Evolutionary conservation across 2,329 filamentous ascomycete genomes (phyloP).

Genomic region (Xylariaceae sp.): DNA sequence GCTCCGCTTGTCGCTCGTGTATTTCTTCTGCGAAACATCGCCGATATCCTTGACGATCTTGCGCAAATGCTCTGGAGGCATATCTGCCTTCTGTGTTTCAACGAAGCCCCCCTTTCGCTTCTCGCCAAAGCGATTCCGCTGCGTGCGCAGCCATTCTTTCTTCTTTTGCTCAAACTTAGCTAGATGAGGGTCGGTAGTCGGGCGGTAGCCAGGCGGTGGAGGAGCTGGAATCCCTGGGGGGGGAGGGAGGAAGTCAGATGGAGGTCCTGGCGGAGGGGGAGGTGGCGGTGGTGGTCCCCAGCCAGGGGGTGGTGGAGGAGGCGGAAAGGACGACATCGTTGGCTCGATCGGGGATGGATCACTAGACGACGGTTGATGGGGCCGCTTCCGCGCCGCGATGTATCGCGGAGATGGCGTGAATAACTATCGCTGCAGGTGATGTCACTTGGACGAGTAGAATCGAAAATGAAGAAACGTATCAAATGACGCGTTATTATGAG

Average conservation of each 20-base stretch:
- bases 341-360: constrained; percentile 16
- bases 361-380: constrained; percentile 24
- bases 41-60: constrained; percentile 99
- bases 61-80: constrained; percentile 95
- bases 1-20: constrained; percentile 96
- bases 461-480: background rate
- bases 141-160: constrained; percentile 92
- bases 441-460: background rate
- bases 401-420: constrained; percentile 25
- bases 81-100: constrained; percentile 96
- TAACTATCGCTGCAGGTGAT: constrained; percentile 20
- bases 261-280: constrained; percentile 52
- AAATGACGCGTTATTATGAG: constrained; percentile 14
- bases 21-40: constrained; percentile 98
- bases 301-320: constrained; percentile 53
- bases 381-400: constrained; percentile 33
- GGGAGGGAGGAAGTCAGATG: constrained; percentile 51
- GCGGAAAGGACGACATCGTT: constrained; percentile 47
- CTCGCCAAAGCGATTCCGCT: constrained; percentile 90
- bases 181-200: constrained; percentile 72
- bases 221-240: constrained; percentile 57
- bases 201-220: constrained; percentile 79
- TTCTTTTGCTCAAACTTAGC: constrained; percentile 98
- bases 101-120: constrained; percentile 95
- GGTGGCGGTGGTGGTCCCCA: constrained; percentile 47